phyloP scores from a whole-genome alignment of 2,329 filamentous ascomycete species.

The Cladorrhinum sp. region DNA sequence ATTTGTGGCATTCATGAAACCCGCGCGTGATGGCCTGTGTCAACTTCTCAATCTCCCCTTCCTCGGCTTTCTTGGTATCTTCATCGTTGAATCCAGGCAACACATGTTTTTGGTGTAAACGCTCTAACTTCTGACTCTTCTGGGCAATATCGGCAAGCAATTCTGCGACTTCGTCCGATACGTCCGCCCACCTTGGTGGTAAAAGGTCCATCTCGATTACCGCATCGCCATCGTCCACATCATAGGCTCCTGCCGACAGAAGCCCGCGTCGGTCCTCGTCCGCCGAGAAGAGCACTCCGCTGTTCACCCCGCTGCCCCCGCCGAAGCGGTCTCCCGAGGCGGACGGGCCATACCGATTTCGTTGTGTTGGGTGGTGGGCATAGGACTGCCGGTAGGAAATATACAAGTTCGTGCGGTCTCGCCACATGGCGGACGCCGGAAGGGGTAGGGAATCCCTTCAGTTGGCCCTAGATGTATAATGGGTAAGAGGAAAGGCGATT shows the following conservation, averaged over 20 bases:
- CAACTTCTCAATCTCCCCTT: conserved; percentile 82
- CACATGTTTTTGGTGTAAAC: conserved; percentile 94
- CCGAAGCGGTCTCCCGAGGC: conserved; percentile 42
- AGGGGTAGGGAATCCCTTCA: conserved; percentile 28
- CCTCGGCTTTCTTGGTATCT: conserved; percentile 79
- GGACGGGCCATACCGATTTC: conserved; percentile 62
- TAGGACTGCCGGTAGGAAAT: conserved; percentile 99
- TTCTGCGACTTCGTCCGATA: conserved; percentile 90
- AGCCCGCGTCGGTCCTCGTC: conserved; percentile 67
- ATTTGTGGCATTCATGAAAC: conserved; percentile 86
- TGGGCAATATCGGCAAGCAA: conserved; percentile 74
- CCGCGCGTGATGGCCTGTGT: conserved; percentile 85
- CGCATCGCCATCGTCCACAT: conserved; percentile 85
- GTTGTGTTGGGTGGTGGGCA: conserved; percentile 87
- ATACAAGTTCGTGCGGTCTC: conserved; percentile 98
- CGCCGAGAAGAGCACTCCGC: conserved; percentile 56
- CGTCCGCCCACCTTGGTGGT: conserved; percentile 91
- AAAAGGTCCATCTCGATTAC: conserved; percentile 98
- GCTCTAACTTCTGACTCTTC: conserved; percentile 81
- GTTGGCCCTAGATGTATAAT: conserved; percentile 11
- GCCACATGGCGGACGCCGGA: conserved; percentile 79
- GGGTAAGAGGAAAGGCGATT: conserved; percentile 11
- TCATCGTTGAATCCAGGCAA: conserved; percentile 96
- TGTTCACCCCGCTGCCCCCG: conserved; percentile 45
- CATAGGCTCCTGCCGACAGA: conserved; percentile 73